Conservation (phyloP, 2,329 filamentous ascomycete species). For the Xylariaceae sp. region DNA sequence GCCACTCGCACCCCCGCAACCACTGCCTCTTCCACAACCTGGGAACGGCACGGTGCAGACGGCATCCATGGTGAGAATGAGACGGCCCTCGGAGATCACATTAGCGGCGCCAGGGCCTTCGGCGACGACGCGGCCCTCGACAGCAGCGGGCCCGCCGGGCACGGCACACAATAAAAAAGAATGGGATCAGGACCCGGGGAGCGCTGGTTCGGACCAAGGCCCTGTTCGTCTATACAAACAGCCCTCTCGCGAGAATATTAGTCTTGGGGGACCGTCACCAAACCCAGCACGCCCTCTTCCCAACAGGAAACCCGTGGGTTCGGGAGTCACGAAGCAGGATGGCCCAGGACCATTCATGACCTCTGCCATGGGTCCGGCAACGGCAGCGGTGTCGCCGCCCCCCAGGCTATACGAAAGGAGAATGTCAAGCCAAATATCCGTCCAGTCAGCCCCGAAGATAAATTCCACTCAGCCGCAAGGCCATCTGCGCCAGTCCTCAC, state of each 20-base stretch:
- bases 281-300: too few relatives aligned
- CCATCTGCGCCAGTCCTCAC: conserved; percentile 18
- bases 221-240: too few relatives aligned
- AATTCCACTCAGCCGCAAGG: conserved; percentile 8
- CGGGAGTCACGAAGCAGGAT: conserved; percentile 14
- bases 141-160: too few relatives aligned
- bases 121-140: background rate
- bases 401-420: conserved; percentile 12
- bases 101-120: conserved; percentile 12
- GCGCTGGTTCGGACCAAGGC: too few relatives aligned
- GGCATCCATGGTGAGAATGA: conserved; percentile 16
- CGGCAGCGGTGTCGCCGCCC: conserved; percentile 7
- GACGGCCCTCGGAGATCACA: conserved; percentile 21
- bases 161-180: too few relatives aligned
- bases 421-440: conserved; percentile 12
- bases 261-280: too few relatives aligned
- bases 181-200: too few relatives aligned
- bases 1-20: background rate
- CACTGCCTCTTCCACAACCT: background rate
- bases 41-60: conserved; percentile 9
- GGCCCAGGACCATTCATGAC: conserved; percentile 9
- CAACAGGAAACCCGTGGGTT: conserved; percentile 24
- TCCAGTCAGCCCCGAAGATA: conserved; percentile 15
- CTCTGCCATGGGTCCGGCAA: conserved; percentile 7
- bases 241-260: too few relatives aligned